A percentile compares a stretch with the other conserved stretches of the same genome.
phyloP scores from a whole-genome alignment of 2,329 filamentous ascomycete genomes.

The Colletotrichum tamarilloi region DNA sequence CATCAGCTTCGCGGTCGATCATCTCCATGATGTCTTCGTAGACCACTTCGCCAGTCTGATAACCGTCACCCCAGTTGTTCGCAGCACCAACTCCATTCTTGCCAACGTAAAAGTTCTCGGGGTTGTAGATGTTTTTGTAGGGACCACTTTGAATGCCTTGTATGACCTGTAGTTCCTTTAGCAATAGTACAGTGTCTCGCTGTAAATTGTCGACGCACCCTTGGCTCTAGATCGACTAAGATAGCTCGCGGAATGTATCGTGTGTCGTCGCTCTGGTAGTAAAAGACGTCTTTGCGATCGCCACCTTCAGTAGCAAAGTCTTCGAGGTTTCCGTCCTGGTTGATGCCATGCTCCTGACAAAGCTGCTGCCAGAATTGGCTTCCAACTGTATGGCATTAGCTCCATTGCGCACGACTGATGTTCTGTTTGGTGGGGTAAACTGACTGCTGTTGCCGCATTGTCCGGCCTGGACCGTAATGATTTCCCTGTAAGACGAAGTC shows the following conservation, averaged over 20 bases:
- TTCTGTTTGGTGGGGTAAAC: slow-evolving; percentile 51
- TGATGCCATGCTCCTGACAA: slow-evolving; percentile 98
- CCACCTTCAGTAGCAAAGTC: slow-evolving; percentile 98
- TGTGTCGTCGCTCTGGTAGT: slow-evolving; percentile 99
- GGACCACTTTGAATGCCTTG: slow-evolving; percentile 92
- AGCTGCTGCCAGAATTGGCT: slow-evolving; percentile 99
- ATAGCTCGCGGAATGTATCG: slow-evolving; percentile 98
- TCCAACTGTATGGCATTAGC: slow-evolving; percentile 73
- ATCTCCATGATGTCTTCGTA: slow-evolving; percentile 99
- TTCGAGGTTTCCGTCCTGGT: slow-evolving; percentile 94
- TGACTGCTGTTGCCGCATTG: slow-evolving; percentile 99
- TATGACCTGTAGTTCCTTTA: slow-evolving; percentile 70
- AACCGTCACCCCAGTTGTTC: slow-evolving; percentile 98
- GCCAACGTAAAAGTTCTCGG: slow-evolving; percentile 97
- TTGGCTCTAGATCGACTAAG: slow-evolving; percentile 91
- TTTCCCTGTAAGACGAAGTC: slow-evolving; percentile 75
- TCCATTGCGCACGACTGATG: not conserved
- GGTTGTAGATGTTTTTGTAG: slow-evolving; percentile 99
- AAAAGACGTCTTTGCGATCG: slow-evolving; percentile 98
- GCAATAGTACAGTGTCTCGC: not conserved
- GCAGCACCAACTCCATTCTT: slow-evolving; percentile 94
- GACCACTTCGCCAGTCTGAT: slow-evolving; percentile 89
- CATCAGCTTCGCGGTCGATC: slow-evolving; percentile 98
- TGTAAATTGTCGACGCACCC: slow-evolving; percentile 62
- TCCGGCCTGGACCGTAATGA: slow-evolving; percentile 98